These are phyloP conservation scores for Seiridium cupressi DNA, from an alignment of 2,329 filamentous ascomycete species.

Conservation along the genomic window DNA sequence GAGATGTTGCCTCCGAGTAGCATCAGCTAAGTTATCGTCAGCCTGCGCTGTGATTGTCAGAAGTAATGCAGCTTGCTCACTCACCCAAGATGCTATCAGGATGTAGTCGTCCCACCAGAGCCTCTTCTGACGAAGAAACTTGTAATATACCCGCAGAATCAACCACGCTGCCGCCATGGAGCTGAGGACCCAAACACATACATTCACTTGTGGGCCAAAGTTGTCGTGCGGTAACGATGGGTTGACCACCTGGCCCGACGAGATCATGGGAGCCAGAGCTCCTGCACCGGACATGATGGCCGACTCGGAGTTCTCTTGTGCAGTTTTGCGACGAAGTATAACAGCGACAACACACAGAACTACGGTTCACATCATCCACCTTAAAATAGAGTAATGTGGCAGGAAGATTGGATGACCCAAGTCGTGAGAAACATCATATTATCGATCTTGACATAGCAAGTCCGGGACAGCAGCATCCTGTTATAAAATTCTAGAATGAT, in stretches of 20 bases:
- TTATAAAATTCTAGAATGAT: neutral
- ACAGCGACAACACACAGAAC: neutral
- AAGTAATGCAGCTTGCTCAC: neutral
- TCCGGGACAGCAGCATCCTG: neutral
- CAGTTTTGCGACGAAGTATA: neutral
- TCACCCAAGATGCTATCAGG: conserved; percentile 25
- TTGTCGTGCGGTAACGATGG: conserved; percentile 3
- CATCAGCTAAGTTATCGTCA: conserved; percentile 4
- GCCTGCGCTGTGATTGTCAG: neutral
- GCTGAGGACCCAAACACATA: conserved; percentile 1
- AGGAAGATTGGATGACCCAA: neutral
- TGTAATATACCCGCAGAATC: conserved; percentile 20
- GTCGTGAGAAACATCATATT: neutral
- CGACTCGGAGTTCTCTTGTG: neutral
- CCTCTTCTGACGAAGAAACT: conserved; percentile 18
- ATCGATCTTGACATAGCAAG: neutral
- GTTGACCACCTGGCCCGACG: conserved; percentile 2
- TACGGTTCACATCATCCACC: neutral
- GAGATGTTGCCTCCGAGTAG: conserved; percentile 12
- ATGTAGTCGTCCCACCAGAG: conserved; percentile 31
- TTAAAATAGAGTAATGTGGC: neutral
- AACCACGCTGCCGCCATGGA: conserved; percentile 7
- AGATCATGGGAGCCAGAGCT: neutral
- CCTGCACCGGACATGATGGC: neutral
- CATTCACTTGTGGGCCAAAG: neutral